phyloP scores from a whole-genome alignment of 75 land plant genomes.

The Cunninghamia lanceolata region DNA sequence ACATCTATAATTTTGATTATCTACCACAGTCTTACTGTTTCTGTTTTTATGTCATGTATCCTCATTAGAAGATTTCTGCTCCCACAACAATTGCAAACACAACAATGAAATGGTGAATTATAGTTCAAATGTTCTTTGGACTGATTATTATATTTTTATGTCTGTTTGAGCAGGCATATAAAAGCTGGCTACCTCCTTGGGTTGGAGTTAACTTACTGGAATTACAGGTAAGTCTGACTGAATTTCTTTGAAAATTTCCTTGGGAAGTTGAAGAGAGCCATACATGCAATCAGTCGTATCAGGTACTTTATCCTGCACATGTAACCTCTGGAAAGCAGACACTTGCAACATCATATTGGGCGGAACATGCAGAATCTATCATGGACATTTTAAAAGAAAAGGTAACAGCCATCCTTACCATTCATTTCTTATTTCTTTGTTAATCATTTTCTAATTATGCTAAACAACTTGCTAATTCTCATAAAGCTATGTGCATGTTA shows the following conservation, averaged over 20 bases:
- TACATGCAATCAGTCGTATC: neutral
- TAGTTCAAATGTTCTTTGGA: neutral
- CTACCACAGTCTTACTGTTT: neutral
- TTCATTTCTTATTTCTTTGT: neutral
- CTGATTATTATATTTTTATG: neutral
- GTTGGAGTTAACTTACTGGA: neutral
- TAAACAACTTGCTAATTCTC: neutral
- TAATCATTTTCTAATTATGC: neutral
- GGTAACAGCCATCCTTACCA: neutral
- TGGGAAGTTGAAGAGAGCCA: neutral
- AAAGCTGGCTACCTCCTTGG: slow-evolving; percentile 1
- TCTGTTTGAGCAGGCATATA: neutral
- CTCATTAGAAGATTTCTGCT: neutral
- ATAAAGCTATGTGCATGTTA: neutral
- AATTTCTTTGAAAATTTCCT: neutral
- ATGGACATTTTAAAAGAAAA: neutral
- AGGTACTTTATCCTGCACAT: neutral
- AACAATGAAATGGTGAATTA: neutral
- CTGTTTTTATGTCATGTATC: neutral
- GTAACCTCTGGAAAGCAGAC: neutral
- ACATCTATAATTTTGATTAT: neutral
- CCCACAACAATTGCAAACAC: neutral
- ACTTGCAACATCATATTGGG: neutral
- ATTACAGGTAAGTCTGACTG: neutral
- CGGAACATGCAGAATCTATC: neutral